These are phyloP conservation scores for Serendipita indica DNA, from an alignment of 768 basidiomycete species.

Conservation along the genomic window DNA sequence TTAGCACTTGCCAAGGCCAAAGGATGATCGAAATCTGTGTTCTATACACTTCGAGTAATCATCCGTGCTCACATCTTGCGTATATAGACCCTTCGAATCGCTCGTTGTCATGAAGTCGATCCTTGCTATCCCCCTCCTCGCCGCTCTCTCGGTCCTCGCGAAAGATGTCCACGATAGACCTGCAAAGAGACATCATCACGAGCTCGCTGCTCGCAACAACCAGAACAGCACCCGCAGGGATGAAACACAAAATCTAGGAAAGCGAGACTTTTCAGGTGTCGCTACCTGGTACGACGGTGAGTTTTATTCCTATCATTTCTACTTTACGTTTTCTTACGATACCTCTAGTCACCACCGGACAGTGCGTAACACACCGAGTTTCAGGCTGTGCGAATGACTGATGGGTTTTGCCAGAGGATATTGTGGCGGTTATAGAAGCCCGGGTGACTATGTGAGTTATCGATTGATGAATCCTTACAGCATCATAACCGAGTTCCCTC, in stretches of 20 bases:
- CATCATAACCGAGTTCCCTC: not conserved
- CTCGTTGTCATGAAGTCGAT: no score
- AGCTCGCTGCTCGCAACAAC: not conserved
- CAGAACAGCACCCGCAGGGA: not conserved
- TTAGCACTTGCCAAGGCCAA: no score
- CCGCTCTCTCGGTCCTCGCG: not conserved
- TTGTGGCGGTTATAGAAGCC: not conserved
- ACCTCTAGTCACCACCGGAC: conserved; percentile 4
- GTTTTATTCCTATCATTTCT: no score
- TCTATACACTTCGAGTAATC: no score
- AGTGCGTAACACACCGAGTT: not conserved
- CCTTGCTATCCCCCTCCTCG: not conserved
- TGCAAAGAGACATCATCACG: not conserved
- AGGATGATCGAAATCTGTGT: no score
- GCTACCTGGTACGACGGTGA: conserved; percentile 7
- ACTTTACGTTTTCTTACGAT: no score
- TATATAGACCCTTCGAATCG: no score
- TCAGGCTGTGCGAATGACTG: not conserved
- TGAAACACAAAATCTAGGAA: not conserved
- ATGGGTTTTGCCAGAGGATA: not conserved
- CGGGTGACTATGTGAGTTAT: not conserved
- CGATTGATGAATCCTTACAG: not conserved
- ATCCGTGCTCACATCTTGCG: no score
- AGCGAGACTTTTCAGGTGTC: conserved; percentile 3
- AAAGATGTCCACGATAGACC: not conserved